Percentiles rank a stretch among this genome's conserved stretches.
phyloP scores from a whole-genome alignment of 495 filamentous ascomycete genomes.

The Astrocystis sublimbata region DNA sequence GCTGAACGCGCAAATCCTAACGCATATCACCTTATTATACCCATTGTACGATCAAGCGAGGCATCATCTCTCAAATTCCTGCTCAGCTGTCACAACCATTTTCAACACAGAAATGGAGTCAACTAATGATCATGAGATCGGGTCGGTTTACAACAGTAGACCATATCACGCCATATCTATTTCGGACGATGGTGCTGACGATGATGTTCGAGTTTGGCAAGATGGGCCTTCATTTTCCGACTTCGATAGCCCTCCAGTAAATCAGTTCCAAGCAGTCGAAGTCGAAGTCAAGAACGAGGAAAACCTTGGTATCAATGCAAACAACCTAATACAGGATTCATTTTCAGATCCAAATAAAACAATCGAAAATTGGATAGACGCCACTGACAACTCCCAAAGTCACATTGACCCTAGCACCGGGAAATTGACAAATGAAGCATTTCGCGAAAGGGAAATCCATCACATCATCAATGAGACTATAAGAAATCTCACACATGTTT shows the following conservation, averaged over 20 bases:
- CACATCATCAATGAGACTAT: constrained; percentile 21
- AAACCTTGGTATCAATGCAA: neutral
- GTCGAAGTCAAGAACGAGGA: neutral
- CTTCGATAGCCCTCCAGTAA: neutral
- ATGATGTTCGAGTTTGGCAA: constrained; percentile 26
- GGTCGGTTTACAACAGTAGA: constrained; percentile 18
- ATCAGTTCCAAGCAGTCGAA: neutral
- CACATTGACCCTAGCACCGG: constrained; percentile 2
- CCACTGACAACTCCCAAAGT: neutral
- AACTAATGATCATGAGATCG: neutral
- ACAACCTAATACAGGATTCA: neutral
- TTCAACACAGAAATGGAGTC: neutral
- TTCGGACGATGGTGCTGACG: constrained; percentile 22
- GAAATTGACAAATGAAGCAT: constrained; percentile 15
- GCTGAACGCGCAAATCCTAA: too few species aligned
- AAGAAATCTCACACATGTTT: constrained; percentile 26
- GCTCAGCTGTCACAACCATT: neutral
- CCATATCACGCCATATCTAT: constrained; percentile 25
- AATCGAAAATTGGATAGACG: neutral
- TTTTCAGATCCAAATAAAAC: neutral
- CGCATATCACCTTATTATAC: too few species aligned
- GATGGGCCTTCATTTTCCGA: constrained; percentile 16
- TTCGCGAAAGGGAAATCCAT: constrained; percentile 19
- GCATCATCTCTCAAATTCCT: neutral
- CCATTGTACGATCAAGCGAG: too few species aligned